Evolutionary conservation across 176 grass and related monocot species (phyloP).

Genomic region (Olyra latifolia): DNA sequence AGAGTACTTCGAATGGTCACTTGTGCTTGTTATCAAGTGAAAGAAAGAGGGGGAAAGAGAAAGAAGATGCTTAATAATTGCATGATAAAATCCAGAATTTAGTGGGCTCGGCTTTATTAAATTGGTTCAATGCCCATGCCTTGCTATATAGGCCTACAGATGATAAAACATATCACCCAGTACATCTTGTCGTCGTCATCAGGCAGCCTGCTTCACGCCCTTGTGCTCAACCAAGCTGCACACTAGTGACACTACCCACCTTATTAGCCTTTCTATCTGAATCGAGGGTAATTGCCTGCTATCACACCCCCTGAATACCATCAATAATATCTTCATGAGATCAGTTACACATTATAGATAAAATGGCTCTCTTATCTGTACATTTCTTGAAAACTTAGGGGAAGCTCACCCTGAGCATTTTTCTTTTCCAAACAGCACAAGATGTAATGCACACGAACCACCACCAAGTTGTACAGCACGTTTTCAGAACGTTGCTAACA

Average conservation of each 20-base stretch:
- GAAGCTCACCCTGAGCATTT: not conserved
- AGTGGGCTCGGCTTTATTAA: too few relatives aligned
- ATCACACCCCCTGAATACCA: not conserved
- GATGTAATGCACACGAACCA: slow-evolving; percentile 1
- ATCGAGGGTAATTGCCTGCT: not conserved
- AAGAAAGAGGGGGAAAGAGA: too few relatives aligned
- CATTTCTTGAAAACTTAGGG: slow-evolving; percentile 6
- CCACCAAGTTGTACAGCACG: slow-evolving; percentile 7
- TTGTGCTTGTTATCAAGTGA: too few relatives aligned
- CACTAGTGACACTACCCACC: not conserved
- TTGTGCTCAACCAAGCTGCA: too few relatives aligned
- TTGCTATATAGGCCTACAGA: too few relatives aligned
- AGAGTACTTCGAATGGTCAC: too few relatives aligned
- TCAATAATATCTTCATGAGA: not conserved
- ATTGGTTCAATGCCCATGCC: too few relatives aligned
- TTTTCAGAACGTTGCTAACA: slow-evolving; percentile 6
- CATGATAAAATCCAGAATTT: too few relatives aligned
- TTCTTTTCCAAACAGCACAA: not conserved
- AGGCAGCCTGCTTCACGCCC: too few relatives aligned
- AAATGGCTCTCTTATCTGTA: slow-evolving; percentile 6
- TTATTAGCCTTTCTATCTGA: not conserved
- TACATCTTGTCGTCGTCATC: too few relatives aligned
- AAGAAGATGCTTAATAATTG: too few relatives aligned
- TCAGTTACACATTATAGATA: not conserved
- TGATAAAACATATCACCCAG: too few relatives aligned